phyloP scores from a whole-genome alignment of 805 yeast species.

The Pichia sporocuriosa region DNA sequence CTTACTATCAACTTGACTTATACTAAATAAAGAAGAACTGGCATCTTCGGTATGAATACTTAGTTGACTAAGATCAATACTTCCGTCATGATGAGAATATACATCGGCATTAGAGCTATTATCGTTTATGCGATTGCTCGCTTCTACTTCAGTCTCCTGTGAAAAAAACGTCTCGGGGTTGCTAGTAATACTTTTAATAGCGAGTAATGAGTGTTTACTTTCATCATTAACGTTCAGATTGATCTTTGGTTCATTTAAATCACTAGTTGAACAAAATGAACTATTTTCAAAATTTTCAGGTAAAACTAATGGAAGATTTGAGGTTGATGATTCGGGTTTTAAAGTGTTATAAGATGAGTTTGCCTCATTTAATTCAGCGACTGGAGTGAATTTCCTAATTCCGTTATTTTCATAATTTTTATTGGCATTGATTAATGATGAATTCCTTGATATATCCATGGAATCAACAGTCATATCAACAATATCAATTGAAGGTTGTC shows the following conservation, averaged over 20 bases:
- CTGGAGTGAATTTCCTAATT: slow-evolving; percentile 1
- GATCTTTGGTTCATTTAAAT: slow-evolving; percentile 3
- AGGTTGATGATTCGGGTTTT: background rate
- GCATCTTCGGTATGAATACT: background rate
- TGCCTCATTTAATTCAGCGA: background rate
- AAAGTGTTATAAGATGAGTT: background rate
- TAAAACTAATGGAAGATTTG: background rate
- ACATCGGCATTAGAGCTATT: background rate
- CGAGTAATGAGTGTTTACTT: background rate
- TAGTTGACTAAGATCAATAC: background rate
- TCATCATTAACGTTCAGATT: background rate
- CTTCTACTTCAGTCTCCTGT: background rate
- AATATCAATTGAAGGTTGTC: slow-evolving; percentile 5
- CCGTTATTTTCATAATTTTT: no score
- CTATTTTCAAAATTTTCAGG: slow-evolving; percentile 1
- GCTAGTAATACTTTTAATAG: background rate
- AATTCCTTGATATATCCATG: no score
- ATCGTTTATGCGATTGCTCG: slow-evolving; percentile 10
- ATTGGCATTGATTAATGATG: no score
- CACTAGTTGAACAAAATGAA: no score
- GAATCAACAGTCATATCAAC: background rate
- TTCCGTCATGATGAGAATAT: background rate
- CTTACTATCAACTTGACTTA: slow-evolving; percentile 1
- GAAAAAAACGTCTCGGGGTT: no score
- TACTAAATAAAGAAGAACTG: background rate